Evolutionary conservation across 2,329 filamentous ascomycete species (phyloP), one percentile per base, ranked within the genome.

Genomic region (Fusarium foetens): DNA sequence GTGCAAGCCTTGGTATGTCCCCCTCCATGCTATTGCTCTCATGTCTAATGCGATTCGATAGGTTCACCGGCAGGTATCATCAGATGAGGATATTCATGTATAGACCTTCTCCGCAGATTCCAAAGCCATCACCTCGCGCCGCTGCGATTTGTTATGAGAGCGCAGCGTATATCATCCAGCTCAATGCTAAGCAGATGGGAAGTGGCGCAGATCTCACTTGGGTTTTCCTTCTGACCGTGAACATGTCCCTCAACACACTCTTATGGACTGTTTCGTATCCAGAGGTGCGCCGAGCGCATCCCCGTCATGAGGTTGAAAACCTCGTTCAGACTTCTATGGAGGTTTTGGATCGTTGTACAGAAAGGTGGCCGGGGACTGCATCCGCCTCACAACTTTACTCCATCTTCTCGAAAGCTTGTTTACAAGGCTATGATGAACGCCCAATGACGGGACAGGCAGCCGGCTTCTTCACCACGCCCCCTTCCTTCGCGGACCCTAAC

Each of bases 201-300:
- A 90, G 88, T 21, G 88, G 89, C 19, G 91, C 90, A 16, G 95
- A 98, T 78, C 86, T 98, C 67, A 98, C 95, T 2, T 98, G 95
- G 95, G 92, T 97, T 46, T 97, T 97, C 78, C 90, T 97, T 2
- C 88, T 97, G 65, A 91, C 92, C 25, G 88, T 98, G 43, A 98
- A 97, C 83, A 96, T 97, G 90, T 91, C 93, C 8, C 88, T 98
- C 63, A 98, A 97, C 79, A 95, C 94, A 9, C 88, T 98, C 54
- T 87, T 99, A 2, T 99, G 96, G 96, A 90, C 93, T 4, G 88
- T 97, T 12, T 97, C 95, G 2, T 98, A 97, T 78, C 88, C 92
- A 7, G 92, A 95, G 72, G 91, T 98, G 29, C 91, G 96, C 49
- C 88, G 89, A 59, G 85, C 89, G 23, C 92, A 97, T 79, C 80